These are phyloP conservation scores for Myochromella boudieri DNA, from an alignment of 768 basidiomycete species.

Conservation along the genomic window DNA sequence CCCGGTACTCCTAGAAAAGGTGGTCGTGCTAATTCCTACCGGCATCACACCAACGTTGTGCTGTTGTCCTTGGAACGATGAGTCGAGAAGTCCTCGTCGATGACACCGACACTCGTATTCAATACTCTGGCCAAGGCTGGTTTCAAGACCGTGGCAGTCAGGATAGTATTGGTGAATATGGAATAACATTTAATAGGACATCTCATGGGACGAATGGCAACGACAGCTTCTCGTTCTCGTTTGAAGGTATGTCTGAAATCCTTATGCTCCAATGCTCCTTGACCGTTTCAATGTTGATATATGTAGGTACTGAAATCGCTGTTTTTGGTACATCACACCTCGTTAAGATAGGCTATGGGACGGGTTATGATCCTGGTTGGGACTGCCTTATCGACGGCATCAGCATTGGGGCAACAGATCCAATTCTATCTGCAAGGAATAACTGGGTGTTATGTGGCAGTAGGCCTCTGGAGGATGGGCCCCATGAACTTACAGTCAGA, in stretches of 20 bases:
- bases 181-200: slow-evolving; percentile 29
- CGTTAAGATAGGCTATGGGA: background rate
- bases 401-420: slow-evolving; percentile 5
- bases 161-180: slow-evolving; percentile 27
- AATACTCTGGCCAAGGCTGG: slow-evolving; percentile 28
- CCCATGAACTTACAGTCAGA: slow-evolving; percentile 22
- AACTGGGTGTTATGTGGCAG: slow-evolving; percentile 20
- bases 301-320: slow-evolving; percentile 10
- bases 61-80: too few relatives aligned
- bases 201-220: slow-evolving; percentile 26
- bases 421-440: slow-evolving; percentile 10
- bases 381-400: slow-evolving; percentile 23
- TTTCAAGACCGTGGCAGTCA: slow-evolving; percentile 22
- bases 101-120: slow-evolving; percentile 29
- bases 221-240: slow-evolving; percentile 27
- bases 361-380: slow-evolving; percentile 9
- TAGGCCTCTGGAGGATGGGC: slow-evolving; percentile 15
- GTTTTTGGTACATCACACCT: slow-evolving; percentile 21
- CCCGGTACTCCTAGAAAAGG: too few relatives aligned
- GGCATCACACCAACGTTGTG: too few relatives aligned
- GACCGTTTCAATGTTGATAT: background rate
- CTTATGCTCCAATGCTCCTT: too few relatives aligned
- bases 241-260: slow-evolving; percentile 23
- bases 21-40: too few relatives aligned
- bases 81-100: slow-evolving; percentile 23